A percentile compares a stretch with the other conserved stretches of the same genome.
Conservation (phyloP, 2,329 filamentous ascomycete species). For the Diaporthe sp. region DNA sequence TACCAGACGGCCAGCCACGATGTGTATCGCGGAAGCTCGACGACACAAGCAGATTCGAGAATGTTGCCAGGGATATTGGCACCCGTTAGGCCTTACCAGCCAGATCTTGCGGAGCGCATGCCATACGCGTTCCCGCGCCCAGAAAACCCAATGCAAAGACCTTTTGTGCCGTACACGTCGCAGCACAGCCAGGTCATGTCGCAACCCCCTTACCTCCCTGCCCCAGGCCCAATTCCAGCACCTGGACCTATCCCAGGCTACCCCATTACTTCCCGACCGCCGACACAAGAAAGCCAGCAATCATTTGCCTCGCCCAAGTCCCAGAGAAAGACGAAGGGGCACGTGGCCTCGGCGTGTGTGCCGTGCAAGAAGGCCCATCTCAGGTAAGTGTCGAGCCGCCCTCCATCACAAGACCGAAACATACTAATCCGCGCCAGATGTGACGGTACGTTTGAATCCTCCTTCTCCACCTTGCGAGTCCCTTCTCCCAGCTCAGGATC, state of each 20-base stretch:
- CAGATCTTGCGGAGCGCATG: constrained; percentile 56
- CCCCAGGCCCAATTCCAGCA: constrained; percentile 47
- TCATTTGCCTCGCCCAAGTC: constrained; percentile 69
- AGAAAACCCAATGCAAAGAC: constrained; percentile 53
- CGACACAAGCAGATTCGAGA: constrained; percentile 55
- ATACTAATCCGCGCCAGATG: constrained; percentile 63
- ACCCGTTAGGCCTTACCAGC: constrained; percentile 54
- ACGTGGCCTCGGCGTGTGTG: constrained; percentile 87
- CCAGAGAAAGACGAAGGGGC: constrained; percentile 80
- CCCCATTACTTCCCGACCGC: constrained; percentile 51
- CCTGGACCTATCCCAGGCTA: constrained; percentile 53
- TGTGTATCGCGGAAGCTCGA: constrained; percentile 61
- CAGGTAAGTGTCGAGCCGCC: constrained; percentile 60
- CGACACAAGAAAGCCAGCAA: constrained; percentile 59
- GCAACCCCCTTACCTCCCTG: constrained; percentile 49
- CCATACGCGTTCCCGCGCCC: constrained; percentile 57
- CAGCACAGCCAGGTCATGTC: constrained; percentile 51
- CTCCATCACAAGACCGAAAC: constrained; percentile 26
- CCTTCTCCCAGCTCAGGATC: constrained; percentile 25
- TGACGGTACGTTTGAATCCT: constrained; percentile 68
- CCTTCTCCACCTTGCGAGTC: constrained; percentile 38
- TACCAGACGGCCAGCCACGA: constrained; percentile 64
- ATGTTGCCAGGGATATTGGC: constrained; percentile 49
- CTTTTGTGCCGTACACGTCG: constrained; percentile 51
- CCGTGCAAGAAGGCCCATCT: constrained; percentile 90